These are phyloP conservation scores for Cenchrus americanus DNA, from an alignment of 176 grass and related monocot genomes.

Conservation along the genomic window DNA sequence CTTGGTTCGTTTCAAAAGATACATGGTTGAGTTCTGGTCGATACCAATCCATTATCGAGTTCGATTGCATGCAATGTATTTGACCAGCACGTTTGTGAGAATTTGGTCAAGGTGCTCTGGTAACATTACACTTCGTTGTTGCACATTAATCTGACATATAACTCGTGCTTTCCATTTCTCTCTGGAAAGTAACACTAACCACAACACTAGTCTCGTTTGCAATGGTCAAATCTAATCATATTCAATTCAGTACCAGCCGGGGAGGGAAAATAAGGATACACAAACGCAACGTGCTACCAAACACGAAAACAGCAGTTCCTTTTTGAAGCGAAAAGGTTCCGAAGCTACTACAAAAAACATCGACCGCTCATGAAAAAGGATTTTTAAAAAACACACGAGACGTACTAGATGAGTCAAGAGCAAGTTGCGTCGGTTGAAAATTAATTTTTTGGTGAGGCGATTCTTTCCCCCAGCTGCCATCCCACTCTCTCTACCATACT, in stretches of 20 bases:
- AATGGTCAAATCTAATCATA: constrained; percentile 7
- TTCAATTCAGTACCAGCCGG: neutral
- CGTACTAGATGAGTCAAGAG: neutral
- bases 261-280: neutral
- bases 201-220: neutral
- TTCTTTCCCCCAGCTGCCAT: constrained; percentile 14
- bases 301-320: neutral
- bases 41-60: neutral
- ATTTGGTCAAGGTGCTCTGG: neutral
- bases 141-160: neutral
- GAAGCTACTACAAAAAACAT: too few species aligned
- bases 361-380: neutral
- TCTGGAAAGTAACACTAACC: neutral
- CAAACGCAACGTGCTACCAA: constrained; percentile 18
- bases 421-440: constrained; percentile 18
- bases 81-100: neutral
- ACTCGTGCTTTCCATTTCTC: neutral
- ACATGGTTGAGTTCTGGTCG: too few species aligned
- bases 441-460: neutral
- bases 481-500: neutral
- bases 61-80: neutral
- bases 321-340: neutral
- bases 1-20: too few species aligned
- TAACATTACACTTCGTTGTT: neutral
- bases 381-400: neutral